Evolutionary conservation across 192 early-diverging fungal species (phyloP).

Genomic region (Phycomyces blakesleeanus): DNA sequence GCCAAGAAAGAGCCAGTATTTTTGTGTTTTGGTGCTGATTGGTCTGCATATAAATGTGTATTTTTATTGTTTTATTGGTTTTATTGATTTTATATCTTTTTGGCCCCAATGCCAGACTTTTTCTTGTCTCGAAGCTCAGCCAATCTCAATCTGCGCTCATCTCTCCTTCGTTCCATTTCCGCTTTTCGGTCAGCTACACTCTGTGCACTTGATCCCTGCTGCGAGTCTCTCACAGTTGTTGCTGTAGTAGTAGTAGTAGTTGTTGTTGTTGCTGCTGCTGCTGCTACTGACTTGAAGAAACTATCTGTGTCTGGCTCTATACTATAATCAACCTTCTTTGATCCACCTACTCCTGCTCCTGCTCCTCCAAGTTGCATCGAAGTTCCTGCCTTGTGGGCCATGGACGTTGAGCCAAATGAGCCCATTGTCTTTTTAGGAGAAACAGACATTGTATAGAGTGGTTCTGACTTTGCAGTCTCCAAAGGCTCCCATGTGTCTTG

Average conservation of each 20-base stretch:
- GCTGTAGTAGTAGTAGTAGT: too few relatives aligned
- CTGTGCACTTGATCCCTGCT: not conserved
- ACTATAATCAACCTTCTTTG: not conserved
- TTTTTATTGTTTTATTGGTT: too few relatives aligned
- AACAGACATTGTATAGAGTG: not conserved
- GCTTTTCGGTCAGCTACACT: conserved; percentile 37
- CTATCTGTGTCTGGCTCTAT: not conserved
- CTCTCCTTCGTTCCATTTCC: conserved; percentile 47
- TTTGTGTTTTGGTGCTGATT: too few relatives aligned
- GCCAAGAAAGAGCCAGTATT: too few relatives aligned
- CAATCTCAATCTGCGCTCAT: conserved; percentile 47
- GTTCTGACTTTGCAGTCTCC: conserved; percentile 1
- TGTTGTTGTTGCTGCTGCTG: too few relatives aligned
- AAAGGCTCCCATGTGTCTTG: conserved; percentile 6
- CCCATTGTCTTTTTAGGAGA: too few relatives aligned
- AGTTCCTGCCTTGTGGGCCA: not conserved
- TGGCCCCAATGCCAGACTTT: conserved; percentile 40
- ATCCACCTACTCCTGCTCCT: too few relatives aligned
- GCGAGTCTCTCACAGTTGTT: not conserved
- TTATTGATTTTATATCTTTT: conserved; percentile 42
- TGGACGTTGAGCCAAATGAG: too few relatives aligned
- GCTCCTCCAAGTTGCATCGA: not conserved
- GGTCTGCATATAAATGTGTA: too few relatives aligned
- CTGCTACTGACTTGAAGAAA: not conserved
- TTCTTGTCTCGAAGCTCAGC: conserved; percentile 35